Evolutionary conservation across 108 stramenopile genomes (phyloP), one percentile per base, ranked within the genome.

Genomic region (Licmophora abbreviata): DNA sequence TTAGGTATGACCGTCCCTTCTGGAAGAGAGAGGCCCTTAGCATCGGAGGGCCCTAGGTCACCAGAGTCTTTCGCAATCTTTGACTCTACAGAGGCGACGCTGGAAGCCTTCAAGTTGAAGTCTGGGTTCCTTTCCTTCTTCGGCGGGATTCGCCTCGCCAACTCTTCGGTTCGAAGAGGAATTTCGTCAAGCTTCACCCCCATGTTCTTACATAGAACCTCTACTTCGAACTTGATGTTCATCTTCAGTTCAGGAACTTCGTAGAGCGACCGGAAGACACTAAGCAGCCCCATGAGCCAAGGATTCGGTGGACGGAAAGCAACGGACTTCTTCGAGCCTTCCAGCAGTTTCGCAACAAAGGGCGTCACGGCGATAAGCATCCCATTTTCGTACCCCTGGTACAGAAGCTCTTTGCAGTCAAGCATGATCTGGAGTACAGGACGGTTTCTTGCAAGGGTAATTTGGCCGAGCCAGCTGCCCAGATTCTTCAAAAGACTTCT

Each of bases 211-310:
- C 95, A 98, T 9, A 99, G 69, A 31, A 98, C 95, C 69, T 97
- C 96, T 29, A 99, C 88, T 65, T 97, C 99, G 54, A 99, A 99
- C 63, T 97, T 97, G 75, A 99, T 95, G 63, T 98, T 99, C 88
- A 98, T 94, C 69, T 98, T 98, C 58, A 99, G 77, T 48, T 97
- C 94, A 27, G 95, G 87, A 28, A 99, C 92, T 42, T 88, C 80
- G 78, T 96, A 96, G 15, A 95, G 65, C 7, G 96, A 92, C 10
- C 90, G 79, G 53, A 98, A 83, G 3, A 95, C 88, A 30, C 93
- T 74, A 29, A 99, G 57, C 42, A 99, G 68, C 18, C 95, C 97
- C 96, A 97, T 97, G 12, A 97, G 59, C 99, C 99, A 99, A 24
- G 99, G 99, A 66, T 99, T 99, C 0, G 97, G 96, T n/a, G 95